Percentiles rank a stretch among this genome's conserved stretches.
Evolutionary conservation across 371 early-diverging fungal genomes (phyloP).

Genomic region (Furculomyces boomerangus): DNA sequence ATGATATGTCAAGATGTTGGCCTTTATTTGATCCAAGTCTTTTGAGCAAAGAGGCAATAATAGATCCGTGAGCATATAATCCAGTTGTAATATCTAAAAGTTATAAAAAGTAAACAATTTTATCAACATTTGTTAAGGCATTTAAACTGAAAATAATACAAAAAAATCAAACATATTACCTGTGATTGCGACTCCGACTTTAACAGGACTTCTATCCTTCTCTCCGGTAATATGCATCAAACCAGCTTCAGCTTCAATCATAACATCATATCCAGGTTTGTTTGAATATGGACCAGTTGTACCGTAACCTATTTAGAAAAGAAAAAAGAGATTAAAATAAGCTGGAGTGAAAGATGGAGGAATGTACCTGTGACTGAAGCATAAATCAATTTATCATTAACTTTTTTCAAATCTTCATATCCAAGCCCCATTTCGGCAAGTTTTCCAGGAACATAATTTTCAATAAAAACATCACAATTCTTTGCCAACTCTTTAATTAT

Average conservation of each 20-base stretch:
- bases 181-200: conserved; percentile 89
- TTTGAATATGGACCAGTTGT: conserved; percentile 65
- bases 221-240: conserved; percentile 92
- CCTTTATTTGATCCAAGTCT: conserved; percentile 45
- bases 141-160: conserved; percentile 3
- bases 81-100: conserved; percentile 51
- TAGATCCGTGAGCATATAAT: conserved; percentile 71
- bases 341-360: not conserved
- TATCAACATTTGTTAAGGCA: conserved; percentile 2
- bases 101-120: conserved; percentile 4
- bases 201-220: conserved; percentile 61
- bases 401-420: conserved; percentile 37
- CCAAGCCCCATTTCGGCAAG: conserved; percentile 56
- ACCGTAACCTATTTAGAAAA: conserved; percentile 40
- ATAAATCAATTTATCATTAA: conserved; percentile 70
- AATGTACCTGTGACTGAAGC: conserved; percentile 48
- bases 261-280: conserved; percentile 82
- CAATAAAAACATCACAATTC: conserved; percentile 62
- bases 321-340: not conserved
- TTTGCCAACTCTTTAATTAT: conserved; percentile 47
- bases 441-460: conserved; percentile 83
- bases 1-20: conserved; percentile 68
- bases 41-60: conserved; percentile 67
- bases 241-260: conserved; percentile 85
- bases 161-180: conserved; percentile 25